phyloP scores from a whole-genome alignment of 495 filamentous ascomycete genomes.

The Amphirosellinia nigrospora region DNA sequence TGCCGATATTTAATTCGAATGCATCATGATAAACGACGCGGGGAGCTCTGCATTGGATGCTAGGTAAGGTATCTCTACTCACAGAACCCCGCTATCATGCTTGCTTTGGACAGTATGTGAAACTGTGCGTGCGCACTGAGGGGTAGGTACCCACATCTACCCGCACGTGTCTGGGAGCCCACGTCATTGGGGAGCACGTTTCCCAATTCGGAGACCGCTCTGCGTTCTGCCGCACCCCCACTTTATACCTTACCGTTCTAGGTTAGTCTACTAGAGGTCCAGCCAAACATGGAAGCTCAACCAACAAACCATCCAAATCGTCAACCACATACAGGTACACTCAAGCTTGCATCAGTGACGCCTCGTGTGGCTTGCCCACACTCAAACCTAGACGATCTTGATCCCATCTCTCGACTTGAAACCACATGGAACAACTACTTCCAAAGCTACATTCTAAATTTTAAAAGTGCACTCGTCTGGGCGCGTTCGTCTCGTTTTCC shows the following conservation, averaged over 20 bases:
- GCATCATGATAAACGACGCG: neutral
- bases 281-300: too few relatives aligned
- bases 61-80: neutral
- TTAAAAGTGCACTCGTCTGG: too few relatives aligned
- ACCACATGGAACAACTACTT: neutral
- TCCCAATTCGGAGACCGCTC: conserved; percentile 1
- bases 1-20: too few relatives aligned
- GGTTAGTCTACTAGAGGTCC: neutral
- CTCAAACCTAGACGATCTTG: too few relatives aligned
- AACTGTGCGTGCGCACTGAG: conserved; percentile 1
- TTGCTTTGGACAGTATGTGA: neutral
- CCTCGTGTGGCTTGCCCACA: conserved; percentile 5
- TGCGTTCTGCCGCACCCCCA: neutral
- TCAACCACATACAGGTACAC: neutral
- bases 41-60: conserved; percentile 3
- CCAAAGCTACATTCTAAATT: too few relatives aligned
- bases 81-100: conserved; percentile 14
- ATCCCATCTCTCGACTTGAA: neutral
- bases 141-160: neutral
- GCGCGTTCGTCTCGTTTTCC: too few relatives aligned
- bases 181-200: conserved; percentile 14
- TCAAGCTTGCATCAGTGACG: neutral
- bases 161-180: conserved; percentile 5
- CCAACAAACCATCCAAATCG: conserved; percentile 5
- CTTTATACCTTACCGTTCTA: conserved; percentile 7